Evolutionary conservation across 129 eudicot genomes (phyloP).

Genomic region (Ambrosia artemisiifolia): DNA sequence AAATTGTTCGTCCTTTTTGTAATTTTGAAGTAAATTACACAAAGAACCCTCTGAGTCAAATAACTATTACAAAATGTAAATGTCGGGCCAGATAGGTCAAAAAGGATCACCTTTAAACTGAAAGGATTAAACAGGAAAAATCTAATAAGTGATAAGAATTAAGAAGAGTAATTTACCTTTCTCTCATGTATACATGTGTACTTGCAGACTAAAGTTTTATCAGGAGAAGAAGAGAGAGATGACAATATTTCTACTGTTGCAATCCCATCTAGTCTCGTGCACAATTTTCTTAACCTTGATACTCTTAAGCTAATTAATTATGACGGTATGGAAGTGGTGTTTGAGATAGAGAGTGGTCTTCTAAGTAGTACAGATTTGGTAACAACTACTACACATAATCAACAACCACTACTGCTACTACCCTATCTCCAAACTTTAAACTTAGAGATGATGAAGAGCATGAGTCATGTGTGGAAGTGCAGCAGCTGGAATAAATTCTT

Average conservation of each 20-base stretch:
- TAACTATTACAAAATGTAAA: no score
- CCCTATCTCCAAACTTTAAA: background rate
- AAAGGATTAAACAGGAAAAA: no score
- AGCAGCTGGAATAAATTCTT: background rate
- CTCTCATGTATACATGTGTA: no score
- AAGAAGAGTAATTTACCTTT: no score
- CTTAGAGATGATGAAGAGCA: background rate
- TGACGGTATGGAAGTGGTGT: background rate
- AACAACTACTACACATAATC: background rate
- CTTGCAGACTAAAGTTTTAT: background rate
- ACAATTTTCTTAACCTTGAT: background rate
- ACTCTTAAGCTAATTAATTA: background rate
- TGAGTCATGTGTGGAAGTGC: conserved; percentile 10
- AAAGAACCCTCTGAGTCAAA: no score
- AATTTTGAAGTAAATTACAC: no score
- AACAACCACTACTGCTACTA: background rate
- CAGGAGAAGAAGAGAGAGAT: background rate
- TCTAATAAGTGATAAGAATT: no score
- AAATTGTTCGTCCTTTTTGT: no score
- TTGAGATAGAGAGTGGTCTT: background rate
- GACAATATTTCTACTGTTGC: background rate
- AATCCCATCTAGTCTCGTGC: no score
- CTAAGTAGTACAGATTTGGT: background rate
- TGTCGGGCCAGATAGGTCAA: no score
- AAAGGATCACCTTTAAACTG: no score